These are phyloP conservation scores for Hygrophorus pudorinus DNA, from an alignment of 768 basidiomycete genomes.

Conservation along the genomic window DNA sequence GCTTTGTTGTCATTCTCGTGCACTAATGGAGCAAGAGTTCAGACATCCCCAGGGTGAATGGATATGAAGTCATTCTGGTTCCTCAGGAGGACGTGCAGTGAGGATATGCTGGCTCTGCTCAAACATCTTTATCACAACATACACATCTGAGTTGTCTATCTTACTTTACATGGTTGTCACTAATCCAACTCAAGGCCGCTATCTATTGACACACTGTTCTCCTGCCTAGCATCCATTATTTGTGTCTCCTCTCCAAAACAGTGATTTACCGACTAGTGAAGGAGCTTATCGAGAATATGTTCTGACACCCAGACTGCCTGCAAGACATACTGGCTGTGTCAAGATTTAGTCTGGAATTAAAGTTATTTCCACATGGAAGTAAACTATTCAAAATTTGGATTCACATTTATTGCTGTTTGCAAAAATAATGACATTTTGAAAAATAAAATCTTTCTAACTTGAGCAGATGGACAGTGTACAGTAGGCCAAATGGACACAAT, in stretches of 20 bases:
- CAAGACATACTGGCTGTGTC: too few relatives aligned
- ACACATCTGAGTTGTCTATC: slow-evolving; percentile 31
- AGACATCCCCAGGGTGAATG: neutral
- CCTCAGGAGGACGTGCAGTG: slow-evolving; percentile 12
- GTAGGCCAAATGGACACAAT: too few relatives aligned
- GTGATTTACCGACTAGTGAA: slow-evolving; percentile 35
- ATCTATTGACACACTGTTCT: slow-evolving; percentile 30
- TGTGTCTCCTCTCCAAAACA: slow-evolving; percentile 46
- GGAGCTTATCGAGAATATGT: slow-evolving; percentile 30
- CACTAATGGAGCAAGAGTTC: slow-evolving; percentile 2
- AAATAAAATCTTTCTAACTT: too few relatives aligned
- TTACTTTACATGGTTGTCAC: neutral
- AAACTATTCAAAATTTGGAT: too few relatives aligned
- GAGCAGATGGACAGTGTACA: too few relatives aligned
- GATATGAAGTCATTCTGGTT: neutral
- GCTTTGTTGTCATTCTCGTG: slow-evolving; percentile 39
- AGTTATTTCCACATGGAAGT: too few relatives aligned
- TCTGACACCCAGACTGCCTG: slow-evolving; percentile 32
- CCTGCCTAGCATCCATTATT: slow-evolving; percentile 41
- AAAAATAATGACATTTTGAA: too few relatives aligned
- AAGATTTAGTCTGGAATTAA: too few relatives aligned
- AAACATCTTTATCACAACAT: slow-evolving; percentile 57
- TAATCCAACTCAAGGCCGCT: slow-evolving; percentile 33
- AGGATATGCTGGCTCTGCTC: slow-evolving; percentile 49
- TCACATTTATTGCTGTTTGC: too few relatives aligned